Conservation (phyloP, 2,329 filamentous ascomycete genomes). For the Lachnum nothofagi region DNA sequence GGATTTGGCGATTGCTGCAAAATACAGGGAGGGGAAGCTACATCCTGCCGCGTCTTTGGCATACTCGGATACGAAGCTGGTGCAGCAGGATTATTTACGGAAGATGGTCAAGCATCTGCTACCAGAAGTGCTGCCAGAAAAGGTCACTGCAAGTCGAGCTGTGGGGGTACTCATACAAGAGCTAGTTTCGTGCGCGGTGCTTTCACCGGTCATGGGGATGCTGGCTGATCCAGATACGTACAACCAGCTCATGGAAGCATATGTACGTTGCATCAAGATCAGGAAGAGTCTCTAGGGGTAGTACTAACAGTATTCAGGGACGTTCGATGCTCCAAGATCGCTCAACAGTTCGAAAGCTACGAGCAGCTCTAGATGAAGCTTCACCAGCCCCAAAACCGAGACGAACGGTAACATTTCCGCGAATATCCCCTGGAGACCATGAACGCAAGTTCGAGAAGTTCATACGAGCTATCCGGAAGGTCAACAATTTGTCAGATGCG, state of each 20-base stretch:
- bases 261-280: conserved; percentile 39
- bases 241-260: conserved; percentile 93
- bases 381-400: conserved; percentile 66
- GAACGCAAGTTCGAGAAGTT: conserved; percentile 94
- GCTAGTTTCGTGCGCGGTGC: conserved; percentile 85
- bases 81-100: conserved; percentile 85
- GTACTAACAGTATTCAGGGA: conserved; percentile 43
- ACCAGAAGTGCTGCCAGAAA: conserved; percentile 67
- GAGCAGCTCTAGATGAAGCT: conserved; percentile 86
- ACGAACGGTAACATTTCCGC: conserved; percentile 67
- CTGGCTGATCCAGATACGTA: conserved; percentile 91
- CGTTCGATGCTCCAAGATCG: conserved; percentile 87
- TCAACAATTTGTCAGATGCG: conserved; percentile 88
- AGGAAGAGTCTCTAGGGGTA: background rate
- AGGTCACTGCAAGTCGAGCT: conserved; percentile 70
- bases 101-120: conserved; percentile 67
- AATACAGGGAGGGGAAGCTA: conserved; percentile 82
- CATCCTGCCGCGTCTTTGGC: conserved; percentile 80
- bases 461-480: conserved; percentile 79
- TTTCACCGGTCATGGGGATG: conserved; percentile 73
- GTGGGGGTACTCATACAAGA: conserved; percentile 80
- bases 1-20: conserved; percentile 89
- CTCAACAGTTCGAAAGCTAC: conserved; percentile 86
- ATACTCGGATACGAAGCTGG: conserved; percentile 75
- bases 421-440: conserved; percentile 73